These are phyloP conservation scores for Phytophthora kernoviae DNA, from an alignment of 352 stramenopile species.

Conservation along the genomic window DNA sequence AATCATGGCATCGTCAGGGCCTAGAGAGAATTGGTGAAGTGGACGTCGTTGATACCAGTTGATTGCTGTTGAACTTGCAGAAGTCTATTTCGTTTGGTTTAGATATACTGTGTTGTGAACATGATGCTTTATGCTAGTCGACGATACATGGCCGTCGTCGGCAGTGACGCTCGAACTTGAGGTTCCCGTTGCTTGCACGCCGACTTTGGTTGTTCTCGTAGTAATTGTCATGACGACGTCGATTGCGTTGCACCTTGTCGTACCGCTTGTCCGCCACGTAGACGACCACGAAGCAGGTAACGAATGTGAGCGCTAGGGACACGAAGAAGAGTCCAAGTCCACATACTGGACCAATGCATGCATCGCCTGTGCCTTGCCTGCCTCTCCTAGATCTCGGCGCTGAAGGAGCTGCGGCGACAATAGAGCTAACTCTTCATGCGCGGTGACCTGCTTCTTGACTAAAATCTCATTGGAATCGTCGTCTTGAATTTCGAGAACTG, in stretches of 20 bases:
- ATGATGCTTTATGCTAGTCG: constrained; percentile 16
- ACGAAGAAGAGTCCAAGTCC: constrained; percentile 49
- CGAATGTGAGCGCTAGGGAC: constrained; percentile 39
- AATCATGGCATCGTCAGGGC: constrained; percentile 17
- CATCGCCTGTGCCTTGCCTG: constrained; percentile 31
- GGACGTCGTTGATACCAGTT: not conserved
- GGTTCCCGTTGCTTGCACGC: constrained; percentile 17
- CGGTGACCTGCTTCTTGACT: constrained; percentile 17
- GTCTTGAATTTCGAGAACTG: constrained; percentile 6
- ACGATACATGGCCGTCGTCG: constrained; percentile 7
- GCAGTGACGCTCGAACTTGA: constrained; percentile 24
- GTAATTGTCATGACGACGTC: constrained; percentile 25
- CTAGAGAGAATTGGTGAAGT: constrained; percentile 6
- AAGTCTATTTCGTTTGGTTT: constrained; percentile 11
- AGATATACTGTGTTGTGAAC: not conserved
- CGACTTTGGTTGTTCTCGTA: constrained; percentile 25
- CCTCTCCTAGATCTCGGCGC: constrained; percentile 22
- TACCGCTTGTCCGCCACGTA: constrained; percentile 45
- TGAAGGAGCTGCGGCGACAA: constrained; percentile 16
- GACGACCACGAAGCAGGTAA: constrained; percentile 39
- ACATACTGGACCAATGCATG: constrained; percentile 43
- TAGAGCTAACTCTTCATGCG: constrained; percentile 25
- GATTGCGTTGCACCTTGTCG: constrained; percentile 26
- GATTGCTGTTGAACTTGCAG: not conserved
- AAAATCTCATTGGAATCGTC: not conserved